Conservation (phyloP, 2,329 filamentous ascomycete genomes). For the Lachnellula suecica region DNA sequence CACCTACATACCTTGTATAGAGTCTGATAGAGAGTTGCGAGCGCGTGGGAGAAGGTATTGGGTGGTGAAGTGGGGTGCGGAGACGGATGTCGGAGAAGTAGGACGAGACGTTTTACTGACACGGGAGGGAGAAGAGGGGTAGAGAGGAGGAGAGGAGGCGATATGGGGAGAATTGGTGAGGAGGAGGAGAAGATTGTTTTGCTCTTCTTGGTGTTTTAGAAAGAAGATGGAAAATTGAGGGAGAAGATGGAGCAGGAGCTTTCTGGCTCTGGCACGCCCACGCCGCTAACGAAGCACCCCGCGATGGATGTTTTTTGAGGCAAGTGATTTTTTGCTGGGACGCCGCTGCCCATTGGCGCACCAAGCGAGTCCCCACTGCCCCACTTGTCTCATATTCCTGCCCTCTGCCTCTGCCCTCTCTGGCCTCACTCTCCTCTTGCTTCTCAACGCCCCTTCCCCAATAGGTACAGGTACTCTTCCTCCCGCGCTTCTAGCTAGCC, state of each 20-base stretch:
- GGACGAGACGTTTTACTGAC: slow-evolving; percentile 7
- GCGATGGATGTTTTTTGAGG: too few relatives aligned
- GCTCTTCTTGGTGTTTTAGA: background rate
- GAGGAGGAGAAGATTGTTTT: slow-evolving; percentile 8
- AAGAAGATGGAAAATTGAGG: background rate
- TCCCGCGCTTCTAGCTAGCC: too few relatives aligned
- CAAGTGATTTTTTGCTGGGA: background rate
- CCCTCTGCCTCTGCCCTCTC: background rate
- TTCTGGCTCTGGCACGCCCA: background rate
- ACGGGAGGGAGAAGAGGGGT: slow-evolving; percentile 20
- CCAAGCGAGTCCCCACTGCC: background rate
- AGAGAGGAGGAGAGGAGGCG: slow-evolving; percentile 11
- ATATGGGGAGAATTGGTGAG: slow-evolving; percentile 20
- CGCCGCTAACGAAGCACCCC: background rate
- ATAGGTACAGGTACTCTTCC: too few relatives aligned
- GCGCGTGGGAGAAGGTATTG: slow-evolving; percentile 7
- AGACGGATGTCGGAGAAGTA: slow-evolving; percentile 17
- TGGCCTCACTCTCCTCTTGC: background rate
- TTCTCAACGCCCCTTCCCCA: too few relatives aligned
- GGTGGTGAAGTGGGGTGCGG: slow-evolving; percentile 6
- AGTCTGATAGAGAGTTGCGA: background rate
- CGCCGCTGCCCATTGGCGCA: background rate
- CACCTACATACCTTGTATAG: background rate
- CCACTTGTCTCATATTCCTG: background rate
- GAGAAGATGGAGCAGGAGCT: slow-evolving; percentile 1